phyloP scores from a whole-genome alignment of 129 eudicot species.

The Flaveria sonorensis region DNA sequence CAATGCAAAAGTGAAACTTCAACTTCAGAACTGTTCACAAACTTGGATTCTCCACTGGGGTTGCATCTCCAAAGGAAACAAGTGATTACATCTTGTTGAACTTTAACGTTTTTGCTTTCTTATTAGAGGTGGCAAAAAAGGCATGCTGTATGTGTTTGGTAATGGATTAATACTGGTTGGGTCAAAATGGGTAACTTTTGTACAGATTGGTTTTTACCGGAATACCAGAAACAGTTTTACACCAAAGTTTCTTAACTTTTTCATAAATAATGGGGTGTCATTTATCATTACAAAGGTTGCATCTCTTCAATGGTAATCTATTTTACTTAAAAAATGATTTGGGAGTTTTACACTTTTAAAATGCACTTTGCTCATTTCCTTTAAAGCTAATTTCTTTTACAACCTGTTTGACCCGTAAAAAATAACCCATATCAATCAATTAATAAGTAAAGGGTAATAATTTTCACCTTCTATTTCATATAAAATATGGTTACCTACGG shows the following conservation, averaged over 20 bases:
- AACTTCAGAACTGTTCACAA: conserved; percentile 45
- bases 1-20: conserved; percentile 50
- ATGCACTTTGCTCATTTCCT: not conserved
- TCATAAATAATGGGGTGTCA: not conserved
- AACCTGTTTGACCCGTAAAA: not conserved
- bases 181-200: conserved; percentile 1
- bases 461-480: not conserved
- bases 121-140: conserved; percentile 9
- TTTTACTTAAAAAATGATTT: not conserved
- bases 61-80: conserved; percentile 48
- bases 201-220: not conserved
- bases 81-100: conserved; percentile 27
- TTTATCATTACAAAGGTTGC: not conserved
- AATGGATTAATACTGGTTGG: not conserved
- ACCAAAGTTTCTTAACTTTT: not conserved
- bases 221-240: not conserved
- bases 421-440: not conserved
- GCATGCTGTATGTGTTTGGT: not conserved
- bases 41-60: conserved; percentile 63
- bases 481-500: not conserved
- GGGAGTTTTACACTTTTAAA: not conserved
- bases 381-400: not conserved
- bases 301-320: not conserved
- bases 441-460: not conserved
- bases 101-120: conserved; percentile 12